Evolutionary conservation across 768 basidiomycete genomes (phyloP).

Genomic region (Pulveroboletus sp.): DNA sequence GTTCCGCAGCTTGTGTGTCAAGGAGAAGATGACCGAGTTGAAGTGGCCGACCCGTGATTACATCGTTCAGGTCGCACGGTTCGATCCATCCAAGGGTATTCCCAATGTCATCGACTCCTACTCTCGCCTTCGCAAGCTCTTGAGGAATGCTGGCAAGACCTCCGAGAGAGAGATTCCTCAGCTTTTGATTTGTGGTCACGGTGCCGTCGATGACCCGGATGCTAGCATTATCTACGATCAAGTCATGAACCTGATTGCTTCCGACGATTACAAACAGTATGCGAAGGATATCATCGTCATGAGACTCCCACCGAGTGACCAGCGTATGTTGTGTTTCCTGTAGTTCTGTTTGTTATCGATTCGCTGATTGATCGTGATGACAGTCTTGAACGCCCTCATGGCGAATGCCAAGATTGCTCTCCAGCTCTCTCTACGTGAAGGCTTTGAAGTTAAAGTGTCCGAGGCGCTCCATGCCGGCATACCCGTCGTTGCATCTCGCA

Average conservation of each 20-base stretch:
- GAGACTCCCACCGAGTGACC: conserved; percentile 77
- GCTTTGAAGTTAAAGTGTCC: conserved; percentile 96
- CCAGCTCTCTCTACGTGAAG: conserved; percentile 90
- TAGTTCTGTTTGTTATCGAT: not conserved
- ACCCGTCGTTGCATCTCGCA: conserved; percentile 77
- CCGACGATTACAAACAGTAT: conserved; percentile 48
- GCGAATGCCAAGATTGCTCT: conserved; percentile 85
- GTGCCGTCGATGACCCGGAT: conserved; percentile 92
- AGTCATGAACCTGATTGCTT: conserved; percentile 55
- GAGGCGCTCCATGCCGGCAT: conserved; percentile 90
- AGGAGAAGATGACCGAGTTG: conserved; percentile 78
- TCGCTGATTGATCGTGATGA: conserved; percentile 6
- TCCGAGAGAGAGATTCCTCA: conserved; percentile 59
- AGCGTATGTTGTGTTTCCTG: conserved; percentile 45
- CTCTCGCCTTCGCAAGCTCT: conserved; percentile 68
- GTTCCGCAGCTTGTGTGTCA: conserved; percentile 70
- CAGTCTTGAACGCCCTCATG: conserved; percentile 84
- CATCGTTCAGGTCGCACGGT: conserved; percentile 88
- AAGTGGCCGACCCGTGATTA: conserved; percentile 81
- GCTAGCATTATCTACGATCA: conserved; percentile 89
- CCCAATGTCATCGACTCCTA: conserved; percentile 86
- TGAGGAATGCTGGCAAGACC: conserved; percentile 42
- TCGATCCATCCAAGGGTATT: conserved; percentile 85
- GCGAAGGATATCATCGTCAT: conserved; percentile 70
- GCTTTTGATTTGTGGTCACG: conserved; percentile 82